These are phyloP conservation scores for Lachnellula hyalina DNA, from an alignment of 2,329 filamentous ascomycete genomes.

Conservation along the genomic window DNA sequence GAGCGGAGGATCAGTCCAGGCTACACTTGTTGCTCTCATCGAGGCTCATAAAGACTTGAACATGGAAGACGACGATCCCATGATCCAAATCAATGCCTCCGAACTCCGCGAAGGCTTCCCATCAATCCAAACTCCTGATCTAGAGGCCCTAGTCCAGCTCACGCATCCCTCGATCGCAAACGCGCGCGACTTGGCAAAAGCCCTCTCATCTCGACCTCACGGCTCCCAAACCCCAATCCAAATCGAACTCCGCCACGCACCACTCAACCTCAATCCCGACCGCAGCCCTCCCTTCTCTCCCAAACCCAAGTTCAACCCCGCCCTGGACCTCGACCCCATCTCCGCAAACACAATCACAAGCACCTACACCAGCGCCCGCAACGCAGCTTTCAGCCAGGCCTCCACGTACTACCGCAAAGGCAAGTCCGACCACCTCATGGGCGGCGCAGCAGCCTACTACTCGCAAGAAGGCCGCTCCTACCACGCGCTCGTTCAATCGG, in stretches of 20 bases:
- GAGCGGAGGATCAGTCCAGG: conserved; percentile 48
- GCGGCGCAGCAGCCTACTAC: conserved; percentile 72
- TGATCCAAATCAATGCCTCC: conserved; percentile 43
- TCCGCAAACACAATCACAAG: conserved; percentile 8
- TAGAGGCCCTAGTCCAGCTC: conserved; percentile 49
- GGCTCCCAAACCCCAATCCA: conserved; percentile 16
- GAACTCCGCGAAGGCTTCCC: conserved; percentile 52
- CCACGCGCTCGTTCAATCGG: conserved; percentile 49
- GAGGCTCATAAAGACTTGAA: conserved; percentile 23
- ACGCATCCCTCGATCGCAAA: conserved; percentile 51
- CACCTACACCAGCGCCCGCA: conserved; percentile 14
- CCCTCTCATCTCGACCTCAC: conserved; percentile 35
- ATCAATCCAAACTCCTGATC: conserved; percentile 40
- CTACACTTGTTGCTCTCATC: conserved; percentile 48
- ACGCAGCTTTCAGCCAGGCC: conserved; percentile 50
- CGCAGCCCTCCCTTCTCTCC: background rate
- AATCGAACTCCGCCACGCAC: conserved; percentile 27
- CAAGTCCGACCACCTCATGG: conserved; percentile 67
- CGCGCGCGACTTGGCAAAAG: conserved; percentile 55
- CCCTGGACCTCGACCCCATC: conserved; percentile 1
- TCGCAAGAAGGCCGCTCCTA: conserved; percentile 63
- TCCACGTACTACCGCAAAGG: conserved; percentile 52
- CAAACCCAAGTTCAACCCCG: background rate
- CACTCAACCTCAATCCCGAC: conserved; percentile 15
- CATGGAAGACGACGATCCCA: conserved; percentile 39